These are phyloP conservation scores for Apiospora kogelbergensis DNA, from an alignment of 2,329 filamentous ascomycete species.

Conservation along the genomic window DNA sequence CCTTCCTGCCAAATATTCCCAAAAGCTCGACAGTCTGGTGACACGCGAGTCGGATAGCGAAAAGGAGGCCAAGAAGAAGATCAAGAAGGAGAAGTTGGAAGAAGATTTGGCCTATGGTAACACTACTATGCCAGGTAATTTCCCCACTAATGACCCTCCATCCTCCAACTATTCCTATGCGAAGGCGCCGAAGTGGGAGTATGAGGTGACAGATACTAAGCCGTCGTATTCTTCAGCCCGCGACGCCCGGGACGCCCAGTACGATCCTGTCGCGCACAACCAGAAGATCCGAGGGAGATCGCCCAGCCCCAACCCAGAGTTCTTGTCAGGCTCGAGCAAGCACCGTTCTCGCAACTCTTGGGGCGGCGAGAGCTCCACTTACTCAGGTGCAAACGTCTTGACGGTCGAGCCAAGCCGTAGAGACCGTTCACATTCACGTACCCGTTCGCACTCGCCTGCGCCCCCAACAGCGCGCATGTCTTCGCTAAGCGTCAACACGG, in stretches of 20 bases:
- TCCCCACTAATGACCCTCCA: constrained; percentile 20
- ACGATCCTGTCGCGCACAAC: constrained; percentile 19
- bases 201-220: constrained; percentile 36
- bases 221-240: constrained; percentile 32
- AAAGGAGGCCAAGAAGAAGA: constrained; percentile 32
- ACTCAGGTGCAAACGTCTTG: constrained; percentile 39
- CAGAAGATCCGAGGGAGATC: constrained; percentile 18
- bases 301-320: constrained; percentile 20
- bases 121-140: constrained; percentile 14
- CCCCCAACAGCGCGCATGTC: constrained; percentile 53
- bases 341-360: constrained; percentile 32
- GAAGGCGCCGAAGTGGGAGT: constrained; percentile 38
- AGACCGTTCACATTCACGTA: constrained; percentile 28
- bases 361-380: constrained; percentile 35
- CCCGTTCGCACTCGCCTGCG: constrained; percentile 47
- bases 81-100: constrained; percentile 36
- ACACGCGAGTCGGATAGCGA: constrained; percentile 30
- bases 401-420: constrained; percentile 39
- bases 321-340: constrained; percentile 20
- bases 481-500: constrained; percentile 49
- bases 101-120: constrained; percentile 54
- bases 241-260: constrained; percentile 23
- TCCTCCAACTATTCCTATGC: constrained; percentile 25
- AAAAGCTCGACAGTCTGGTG: constrained; percentile 22
- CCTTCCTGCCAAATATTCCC: constrained; percentile 30